phyloP scores from a whole-genome alignment of 1,284 basidiomycete species.

The Trametes sp. region DNA sequence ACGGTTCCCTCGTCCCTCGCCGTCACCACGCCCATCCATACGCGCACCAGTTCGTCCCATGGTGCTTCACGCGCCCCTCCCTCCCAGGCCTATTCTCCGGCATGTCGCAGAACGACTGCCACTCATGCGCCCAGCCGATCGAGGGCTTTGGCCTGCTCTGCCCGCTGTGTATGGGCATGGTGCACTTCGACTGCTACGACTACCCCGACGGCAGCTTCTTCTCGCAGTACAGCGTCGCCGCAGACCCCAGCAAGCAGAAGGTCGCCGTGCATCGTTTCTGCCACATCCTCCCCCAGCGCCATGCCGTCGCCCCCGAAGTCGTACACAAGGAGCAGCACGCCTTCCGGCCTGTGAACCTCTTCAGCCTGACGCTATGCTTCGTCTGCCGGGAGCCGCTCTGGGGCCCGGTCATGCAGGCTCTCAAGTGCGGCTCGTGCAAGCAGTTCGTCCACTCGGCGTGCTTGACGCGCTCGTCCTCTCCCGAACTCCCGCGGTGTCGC shows the following conservation, averaged over 20 bases:
- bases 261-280: constrained; percentile 71
- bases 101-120: constrained; percentile 55
- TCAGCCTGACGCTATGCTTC: constrained; percentile 74
- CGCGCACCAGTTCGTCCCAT: constrained; percentile 71
- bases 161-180: constrained; percentile 66
- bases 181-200: constrained; percentile 80
- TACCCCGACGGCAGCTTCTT: constrained; percentile 67
- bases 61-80: constrained; percentile 57
- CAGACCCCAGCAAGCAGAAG: constrained; percentile 56
- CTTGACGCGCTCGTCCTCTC: constrained; percentile 38
- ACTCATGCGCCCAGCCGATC: constrained; percentile 58
- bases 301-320: constrained; percentile 36
- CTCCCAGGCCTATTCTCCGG: constrained; percentile 45
- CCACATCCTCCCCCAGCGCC: constrained; percentile 47
- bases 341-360: constrained; percentile 69
- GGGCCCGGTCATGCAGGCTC: constrained; percentile 69
- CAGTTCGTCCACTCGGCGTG: constrained; percentile 70
- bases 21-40: constrained; percentile 47
- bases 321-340: constrained; percentile 50
- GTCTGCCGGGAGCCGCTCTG: constrained; percentile 75
- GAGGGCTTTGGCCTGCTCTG: constrained; percentile 70
- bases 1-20: constrained; percentile 24
- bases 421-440: constrained; percentile 69
- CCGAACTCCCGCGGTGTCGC: constrained; percentile 48
- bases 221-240: constrained; percentile 56